Conservation (phyloP, 805 yeast species). For the Suhomyces kilbournensis region DNA sequence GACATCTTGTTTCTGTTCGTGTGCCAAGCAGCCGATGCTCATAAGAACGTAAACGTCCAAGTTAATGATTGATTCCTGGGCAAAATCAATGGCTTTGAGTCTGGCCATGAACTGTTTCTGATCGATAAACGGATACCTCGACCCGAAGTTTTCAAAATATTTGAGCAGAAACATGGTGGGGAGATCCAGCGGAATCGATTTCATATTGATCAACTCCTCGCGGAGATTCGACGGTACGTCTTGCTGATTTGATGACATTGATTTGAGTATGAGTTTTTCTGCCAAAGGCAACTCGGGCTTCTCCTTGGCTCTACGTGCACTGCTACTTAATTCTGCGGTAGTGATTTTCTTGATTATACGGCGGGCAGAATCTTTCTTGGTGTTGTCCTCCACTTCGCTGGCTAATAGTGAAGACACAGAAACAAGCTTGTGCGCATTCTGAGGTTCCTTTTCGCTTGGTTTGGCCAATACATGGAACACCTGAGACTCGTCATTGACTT, state of each 20-base stretch:
- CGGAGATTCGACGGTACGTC: constrained; percentile 8
- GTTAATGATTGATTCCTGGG: constrained; percentile 34
- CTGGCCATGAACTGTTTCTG: constrained; percentile 18
- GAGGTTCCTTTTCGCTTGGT: neutral
- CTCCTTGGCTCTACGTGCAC: constrained; percentile 8
- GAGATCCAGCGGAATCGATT: constrained; percentile 25
- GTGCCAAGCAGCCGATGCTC: constrained; percentile 38
- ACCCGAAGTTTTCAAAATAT: constrained; percentile 37
- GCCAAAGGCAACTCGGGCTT: constrained; percentile 1
- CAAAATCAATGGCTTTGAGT: constrained; percentile 28
- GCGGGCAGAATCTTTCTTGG: neutral
- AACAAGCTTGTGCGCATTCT: constrained; percentile 15
- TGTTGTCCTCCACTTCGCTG: constrained; percentile 8
- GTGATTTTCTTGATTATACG: constrained; percentile 5
- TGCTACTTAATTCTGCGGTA: constrained; percentile 6
- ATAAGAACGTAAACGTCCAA: constrained; percentile 37
- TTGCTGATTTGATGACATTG: neutral
- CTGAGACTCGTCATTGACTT: constrained; percentile 2
- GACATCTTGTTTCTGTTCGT: constrained; percentile 22
- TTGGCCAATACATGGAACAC: constrained; percentile 5
- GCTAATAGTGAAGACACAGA: constrained; percentile 22
- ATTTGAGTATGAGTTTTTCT: constrained; percentile 3
- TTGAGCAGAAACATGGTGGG: constrained; percentile 32
- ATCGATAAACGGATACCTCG: constrained; percentile 34
- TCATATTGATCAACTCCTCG: constrained; percentile 38